phyloP scores from a whole-genome alignment of 768 basidiomycete species.

The Termitomyces sp. region DNA sequence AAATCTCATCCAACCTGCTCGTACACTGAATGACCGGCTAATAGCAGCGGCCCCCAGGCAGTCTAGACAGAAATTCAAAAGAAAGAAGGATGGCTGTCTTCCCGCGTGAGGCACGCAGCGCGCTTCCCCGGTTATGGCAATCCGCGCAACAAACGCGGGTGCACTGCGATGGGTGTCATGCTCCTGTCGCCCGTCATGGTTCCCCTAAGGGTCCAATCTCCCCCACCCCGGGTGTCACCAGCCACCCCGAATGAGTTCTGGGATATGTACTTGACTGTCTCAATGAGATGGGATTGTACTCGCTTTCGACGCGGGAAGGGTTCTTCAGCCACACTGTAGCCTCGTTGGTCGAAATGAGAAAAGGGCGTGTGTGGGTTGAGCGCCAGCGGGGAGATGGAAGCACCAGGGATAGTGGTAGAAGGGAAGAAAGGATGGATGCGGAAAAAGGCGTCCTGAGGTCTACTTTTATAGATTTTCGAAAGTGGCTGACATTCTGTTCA shows the following conservation, averaged over 20 bases:
- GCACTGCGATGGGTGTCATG: conserved; percentile 14
- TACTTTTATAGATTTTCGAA: conserved; percentile 4
- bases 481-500: conserved; percentile 3
- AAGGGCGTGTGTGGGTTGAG: neutral
- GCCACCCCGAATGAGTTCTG: conserved; percentile 11
- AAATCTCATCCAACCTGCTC: conserved; percentile 13
- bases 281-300: conserved; percentile 4
- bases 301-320: conserved; percentile 1
- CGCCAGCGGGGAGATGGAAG: conserved; percentile 1
- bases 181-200: conserved; percentile 14
- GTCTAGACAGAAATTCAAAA: conserved; percentile 8
- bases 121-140: conserved; percentile 13
- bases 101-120: conserved; percentile 2
- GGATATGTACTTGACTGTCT: conserved; percentile 6
- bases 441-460: neutral
- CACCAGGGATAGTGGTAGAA: neutral
- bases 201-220: conserved; percentile 8
- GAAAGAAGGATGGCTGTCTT: conserved; percentile 6
- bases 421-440: neutral
- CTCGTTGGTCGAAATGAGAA: neutral
- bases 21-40: neutral
- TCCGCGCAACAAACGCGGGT: neutral
- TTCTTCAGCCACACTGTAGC: conserved; percentile 9
- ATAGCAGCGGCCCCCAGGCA: neutral
- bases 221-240: conserved; percentile 12